Percentiles rank a stretch among this genome's conserved stretches.
Evolutionary conservation across 192 early-diverging fungal species (phyloP).

Genomic region (Coemansia sp.): DNA sequence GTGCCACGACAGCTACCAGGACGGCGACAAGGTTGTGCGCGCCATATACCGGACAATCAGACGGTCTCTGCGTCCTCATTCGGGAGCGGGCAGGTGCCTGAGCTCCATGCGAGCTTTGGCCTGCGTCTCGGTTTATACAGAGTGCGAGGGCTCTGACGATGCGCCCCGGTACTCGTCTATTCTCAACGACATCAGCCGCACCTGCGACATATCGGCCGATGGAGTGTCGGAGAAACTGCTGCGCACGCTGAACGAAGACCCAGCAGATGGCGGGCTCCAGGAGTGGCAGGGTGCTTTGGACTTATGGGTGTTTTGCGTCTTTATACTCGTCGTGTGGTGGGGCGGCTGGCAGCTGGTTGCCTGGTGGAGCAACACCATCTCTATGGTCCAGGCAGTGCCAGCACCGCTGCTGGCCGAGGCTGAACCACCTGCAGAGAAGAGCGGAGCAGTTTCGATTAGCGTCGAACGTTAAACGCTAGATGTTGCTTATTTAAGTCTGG

Average conservation of each 20-base stretch:
- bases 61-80: neutral
- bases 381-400: too few relatives aligned
- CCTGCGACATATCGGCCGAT: conserved; percentile 14
- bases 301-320: conserved; percentile 5
- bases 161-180: neutral
- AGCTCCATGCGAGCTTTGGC: conserved; percentile 10
- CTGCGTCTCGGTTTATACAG: conserved; percentile 21
- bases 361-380: conserved; percentile 6
- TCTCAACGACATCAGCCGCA: neutral
- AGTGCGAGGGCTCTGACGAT: too few relatives aligned
- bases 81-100: conserved; percentile 1
- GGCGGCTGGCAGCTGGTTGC: conserved; percentile 19
- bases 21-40: conserved; percentile 15
- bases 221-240: conserved; percentile 18
- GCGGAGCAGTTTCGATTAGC: too few relatives aligned
- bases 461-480: too few relatives aligned
- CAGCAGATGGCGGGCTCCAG: too few relatives aligned
- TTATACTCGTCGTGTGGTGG: conserved; percentile 11
- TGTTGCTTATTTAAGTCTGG: too few relatives aligned
- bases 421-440: too few relatives aligned
- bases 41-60: neutral
- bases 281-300: neutral
- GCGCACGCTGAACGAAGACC: neutral
- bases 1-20: neutral
- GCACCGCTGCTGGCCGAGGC: too few relatives aligned